phyloP scores from a whole-genome alignment of 2,329 filamentous ascomycete genomes.

The Ustulina deusta region DNA sequence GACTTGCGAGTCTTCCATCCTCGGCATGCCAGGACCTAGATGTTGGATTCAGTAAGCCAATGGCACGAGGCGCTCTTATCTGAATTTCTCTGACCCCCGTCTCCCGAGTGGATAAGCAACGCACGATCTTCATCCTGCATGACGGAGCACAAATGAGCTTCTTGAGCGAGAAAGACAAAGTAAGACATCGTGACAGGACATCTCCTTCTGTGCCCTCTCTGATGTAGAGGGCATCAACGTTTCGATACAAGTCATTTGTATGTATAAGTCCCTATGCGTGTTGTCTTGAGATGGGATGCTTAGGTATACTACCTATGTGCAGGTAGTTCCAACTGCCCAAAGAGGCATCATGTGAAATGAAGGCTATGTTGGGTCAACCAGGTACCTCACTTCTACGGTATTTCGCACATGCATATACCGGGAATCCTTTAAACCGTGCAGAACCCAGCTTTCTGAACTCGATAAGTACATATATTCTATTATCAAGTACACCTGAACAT shows the following conservation, averaged over 20 bases:
- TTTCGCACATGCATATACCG: neutral
- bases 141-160: conserved; percentile 8
- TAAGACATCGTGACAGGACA: neutral
- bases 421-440: neutral
- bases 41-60: conserved; percentile 28
- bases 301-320: neutral
- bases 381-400: neutral
- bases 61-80: conserved; percentile 34
- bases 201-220: neutral
- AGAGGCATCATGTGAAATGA: neutral
- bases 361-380: too few relatives aligned
- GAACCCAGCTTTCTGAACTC: neutral
- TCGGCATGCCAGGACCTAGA: conserved; percentile 11
- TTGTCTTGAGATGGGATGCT: too few relatives aligned
- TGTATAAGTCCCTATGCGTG: too few relatives aligned
- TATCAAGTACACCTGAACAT: neutral
- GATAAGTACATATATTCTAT: neutral
- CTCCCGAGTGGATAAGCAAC: conserved; percentile 15
- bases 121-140: conserved; percentile 23
- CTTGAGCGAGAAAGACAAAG: neutral
- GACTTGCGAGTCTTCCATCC: neutral
- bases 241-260: neutral
- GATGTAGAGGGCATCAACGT: neutral
- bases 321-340: neutral
- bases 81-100: conserved; percentile 18